Evolutionary conservation across 371 early-diverging fungal genomes (phyloP).

Genomic region (Mortierella polycephala): DNA sequence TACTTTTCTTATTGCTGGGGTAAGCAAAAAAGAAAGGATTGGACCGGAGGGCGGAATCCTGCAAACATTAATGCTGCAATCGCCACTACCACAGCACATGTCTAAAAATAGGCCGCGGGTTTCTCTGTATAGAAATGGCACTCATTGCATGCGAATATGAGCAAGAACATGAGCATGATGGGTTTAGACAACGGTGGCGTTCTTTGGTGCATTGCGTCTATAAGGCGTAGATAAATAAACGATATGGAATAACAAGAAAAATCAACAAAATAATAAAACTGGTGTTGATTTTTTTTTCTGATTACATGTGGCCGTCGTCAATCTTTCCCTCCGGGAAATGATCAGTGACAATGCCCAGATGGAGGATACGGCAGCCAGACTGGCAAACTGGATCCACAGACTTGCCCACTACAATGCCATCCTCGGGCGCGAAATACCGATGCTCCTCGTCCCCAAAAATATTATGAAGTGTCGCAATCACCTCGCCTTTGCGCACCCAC

Average conservation of each 20-base stretch:
- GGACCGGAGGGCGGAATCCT: no score
- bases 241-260: no score
- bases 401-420: conserved; percentile 79
- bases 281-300: not conserved
- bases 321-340: conserved; percentile 60
- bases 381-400: conserved; percentile 83
- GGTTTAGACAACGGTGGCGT: no score
- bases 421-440: conserved; percentile 87
- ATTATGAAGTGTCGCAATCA: conserved; percentile 91
- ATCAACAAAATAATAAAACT: not conserved
- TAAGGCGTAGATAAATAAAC: no score
- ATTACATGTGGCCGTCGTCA: conserved; percentile 61
- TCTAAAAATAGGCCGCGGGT: no score
- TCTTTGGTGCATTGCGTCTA: not conserved
- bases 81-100: no score
- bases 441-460: conserved; percentile 94
- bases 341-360: conserved; percentile 80
- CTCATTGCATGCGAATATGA: no score
- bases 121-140: no score
- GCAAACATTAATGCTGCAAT: no score
- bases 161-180: no score
- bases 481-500: conserved; percentile 84
- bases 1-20: no score
- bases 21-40: no score
- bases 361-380: conserved; percentile 82